Evolutionary conservation across 148 eudicot species (phyloP).

Genomic region (Rhododendron molle): DNA sequence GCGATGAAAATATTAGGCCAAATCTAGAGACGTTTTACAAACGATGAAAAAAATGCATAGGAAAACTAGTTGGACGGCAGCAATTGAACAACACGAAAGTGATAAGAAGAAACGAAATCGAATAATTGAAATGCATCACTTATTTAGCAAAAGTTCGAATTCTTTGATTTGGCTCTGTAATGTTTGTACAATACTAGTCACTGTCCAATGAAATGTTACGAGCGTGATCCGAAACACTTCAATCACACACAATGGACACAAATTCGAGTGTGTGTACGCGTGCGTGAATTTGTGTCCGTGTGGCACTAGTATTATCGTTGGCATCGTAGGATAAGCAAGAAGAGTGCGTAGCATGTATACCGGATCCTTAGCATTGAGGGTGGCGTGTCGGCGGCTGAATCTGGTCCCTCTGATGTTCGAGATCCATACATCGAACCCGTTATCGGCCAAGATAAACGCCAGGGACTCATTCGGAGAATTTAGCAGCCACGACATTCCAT

Average conservation of each 20-base stretch:
- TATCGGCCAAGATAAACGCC: slow-evolving; percentile 57
- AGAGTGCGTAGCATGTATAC: background rate
- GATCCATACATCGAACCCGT: slow-evolving; percentile 66
- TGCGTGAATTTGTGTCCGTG: no score
- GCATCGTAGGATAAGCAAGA: background rate
- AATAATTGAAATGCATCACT: background rate
- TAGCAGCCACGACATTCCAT: slow-evolving; percentile 62
- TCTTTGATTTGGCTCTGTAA: background rate
- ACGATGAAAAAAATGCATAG: no score
- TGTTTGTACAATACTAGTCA: background rate
- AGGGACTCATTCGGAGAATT: slow-evolving; percentile 47
- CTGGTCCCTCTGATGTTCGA: slow-evolving; percentile 57
- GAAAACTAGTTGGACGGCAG: no score
- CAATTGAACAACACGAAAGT: background rate
- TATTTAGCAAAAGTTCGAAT: background rate
- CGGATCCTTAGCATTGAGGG: slow-evolving; percentile 33
- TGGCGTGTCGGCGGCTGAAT: slow-evolving; percentile 51
- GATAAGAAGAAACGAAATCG: no score
- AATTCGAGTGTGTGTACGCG: background rate
- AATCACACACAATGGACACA: background rate
- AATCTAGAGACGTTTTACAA: background rate
- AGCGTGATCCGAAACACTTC: background rate
- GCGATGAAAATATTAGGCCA: background rate
- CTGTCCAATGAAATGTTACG: background rate
- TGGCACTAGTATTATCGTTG: background rate